phyloP scores from a whole-genome alignment of 331 rosid species.

The Spiraea crenata region DNA sequence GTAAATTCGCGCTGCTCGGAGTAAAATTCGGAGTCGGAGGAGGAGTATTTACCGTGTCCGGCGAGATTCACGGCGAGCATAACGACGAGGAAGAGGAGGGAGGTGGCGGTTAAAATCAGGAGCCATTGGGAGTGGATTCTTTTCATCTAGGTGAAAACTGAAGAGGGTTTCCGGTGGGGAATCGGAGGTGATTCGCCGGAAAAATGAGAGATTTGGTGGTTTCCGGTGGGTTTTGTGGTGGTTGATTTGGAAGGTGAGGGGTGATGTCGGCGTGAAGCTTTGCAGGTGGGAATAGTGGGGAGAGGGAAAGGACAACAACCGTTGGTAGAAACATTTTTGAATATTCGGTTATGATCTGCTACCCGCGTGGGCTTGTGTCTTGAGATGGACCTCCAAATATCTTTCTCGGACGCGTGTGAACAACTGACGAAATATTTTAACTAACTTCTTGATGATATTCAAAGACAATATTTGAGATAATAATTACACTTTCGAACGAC shows the following conservation, averaged over 20 bases:
- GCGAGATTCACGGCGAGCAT: conserved; percentile 31
- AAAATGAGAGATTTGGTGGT: not conserved
- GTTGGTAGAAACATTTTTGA: conserved; percentile 8
- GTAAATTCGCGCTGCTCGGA: conserved; percentile 19
- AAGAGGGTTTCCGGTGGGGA: too few species aligned
- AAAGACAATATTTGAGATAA: too few species aligned
- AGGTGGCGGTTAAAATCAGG: conserved; percentile 33
- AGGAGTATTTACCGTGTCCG: conserved; percentile 33
- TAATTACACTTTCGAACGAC: too few species aligned
- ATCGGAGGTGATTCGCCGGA: not conserved
- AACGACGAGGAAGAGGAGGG: conserved; percentile 38
- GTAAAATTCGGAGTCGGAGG: conserved; percentile 21
- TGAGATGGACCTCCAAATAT: not conserved
- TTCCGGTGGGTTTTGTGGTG: conserved; percentile 6
- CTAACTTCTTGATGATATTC: too few species aligned
- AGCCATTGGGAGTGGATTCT: conserved; percentile 49
- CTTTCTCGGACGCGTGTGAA: too few species aligned
- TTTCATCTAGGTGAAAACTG: conserved; percentile 42
- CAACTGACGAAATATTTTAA: too few species aligned
- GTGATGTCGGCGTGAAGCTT: conserved; percentile 11
- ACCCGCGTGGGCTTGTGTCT: too few species aligned
- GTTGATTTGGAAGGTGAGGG: not conserved
- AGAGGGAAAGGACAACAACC: conserved; percentile 7
- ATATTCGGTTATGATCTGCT: not conserved
- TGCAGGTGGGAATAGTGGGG: conserved; percentile 9